Percentiles rank a stretch among this genome's conserved stretches.
Conservation (phyloP, 768 basidiomycete species). For the Kwoniella shandongensis region DNA sequence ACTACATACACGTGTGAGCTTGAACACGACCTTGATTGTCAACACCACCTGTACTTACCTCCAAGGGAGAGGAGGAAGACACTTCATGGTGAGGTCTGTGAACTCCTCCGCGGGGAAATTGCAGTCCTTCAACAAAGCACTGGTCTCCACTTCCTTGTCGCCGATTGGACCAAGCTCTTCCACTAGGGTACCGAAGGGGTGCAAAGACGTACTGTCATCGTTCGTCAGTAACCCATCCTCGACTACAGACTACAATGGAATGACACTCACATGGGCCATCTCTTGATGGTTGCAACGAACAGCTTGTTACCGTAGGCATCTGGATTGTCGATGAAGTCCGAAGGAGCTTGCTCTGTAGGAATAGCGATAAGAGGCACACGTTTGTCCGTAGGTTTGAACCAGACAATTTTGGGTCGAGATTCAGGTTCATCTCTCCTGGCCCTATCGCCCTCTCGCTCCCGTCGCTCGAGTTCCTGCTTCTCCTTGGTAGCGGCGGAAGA, state of each 20-base stretch:
- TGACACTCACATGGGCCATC: constrained; percentile 64
- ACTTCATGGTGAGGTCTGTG: constrained; percentile 89
- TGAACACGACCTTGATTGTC: constrained; percentile 6
- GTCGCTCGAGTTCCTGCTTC: constrained; percentile 95
- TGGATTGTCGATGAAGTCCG: constrained; percentile 91
- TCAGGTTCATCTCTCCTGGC: constrained; percentile 64
- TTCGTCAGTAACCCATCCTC: constrained; percentile 41
- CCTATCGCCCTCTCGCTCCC: constrained; percentile 88
- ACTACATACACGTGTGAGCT: constrained; percentile 56
- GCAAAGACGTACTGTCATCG: constrained; percentile 82
- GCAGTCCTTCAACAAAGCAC: constrained; percentile 94
- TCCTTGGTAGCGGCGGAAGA: constrained; percentile 97
- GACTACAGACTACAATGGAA: not conserved
- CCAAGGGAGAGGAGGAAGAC: constrained; percentile 94
- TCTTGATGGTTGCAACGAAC: constrained; percentile 97
- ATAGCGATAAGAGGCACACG: constrained; percentile 98
- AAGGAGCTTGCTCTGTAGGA: constrained; percentile 94
- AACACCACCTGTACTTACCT: constrained; percentile 40
- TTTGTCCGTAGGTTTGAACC: constrained; percentile 99
- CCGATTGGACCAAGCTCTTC: constrained; percentile 98
- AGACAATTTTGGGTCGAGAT: constrained; percentile 95
- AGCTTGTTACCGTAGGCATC: constrained; percentile 85
- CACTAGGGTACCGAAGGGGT: constrained; percentile 96
- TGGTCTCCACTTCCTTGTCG: constrained; percentile 97
- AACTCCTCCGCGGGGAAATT: constrained; percentile 99